Percentiles rank a stretch among this genome's conserved stretches.
Evolutionary conservation across 371 early-diverging fungal genomes (phyloP).

Genomic region (Mucor irregularis): DNA sequence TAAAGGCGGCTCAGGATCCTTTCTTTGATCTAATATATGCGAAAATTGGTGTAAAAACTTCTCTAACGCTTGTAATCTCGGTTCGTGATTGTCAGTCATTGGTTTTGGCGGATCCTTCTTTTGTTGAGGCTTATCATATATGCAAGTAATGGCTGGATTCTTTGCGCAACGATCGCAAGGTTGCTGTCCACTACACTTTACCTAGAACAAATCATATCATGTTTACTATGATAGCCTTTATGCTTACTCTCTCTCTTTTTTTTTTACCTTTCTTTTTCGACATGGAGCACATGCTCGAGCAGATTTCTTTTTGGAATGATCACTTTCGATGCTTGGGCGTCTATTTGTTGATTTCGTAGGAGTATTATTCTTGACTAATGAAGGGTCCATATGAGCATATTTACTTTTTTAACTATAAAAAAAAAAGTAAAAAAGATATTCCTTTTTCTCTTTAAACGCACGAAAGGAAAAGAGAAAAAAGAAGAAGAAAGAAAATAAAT

Average conservation of each 20-base stretch:
- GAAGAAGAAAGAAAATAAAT: background rate
- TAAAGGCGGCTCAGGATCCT: slow-evolving; percentile 7
- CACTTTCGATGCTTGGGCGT: slow-evolving; percentile 12
- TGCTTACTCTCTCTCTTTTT: too few relatives aligned
- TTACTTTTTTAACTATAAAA: background rate
- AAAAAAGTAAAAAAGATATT: background rate
- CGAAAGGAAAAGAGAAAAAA: background rate
- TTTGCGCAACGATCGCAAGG: slow-evolving; percentile 28
- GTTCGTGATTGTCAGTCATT: slow-evolving; percentile 16
- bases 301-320: slow-evolving; percentile 23
- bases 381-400: slow-evolving; percentile 16
- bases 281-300: slow-evolving; percentile 27
- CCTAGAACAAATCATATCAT: too few relatives aligned
- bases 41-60: slow-evolving; percentile 16
- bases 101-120: slow-evolving; percentile 14
- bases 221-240: too few relatives aligned
- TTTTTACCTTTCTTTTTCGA: slow-evolving; percentile 27
- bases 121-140: slow-evolving; percentile 22
- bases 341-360: background rate
- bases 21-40: slow-evolving; percentile 9
- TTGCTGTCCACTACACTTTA: slow-evolving; percentile 22
- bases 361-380: background rate
- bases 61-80: slow-evolving; percentile 11
- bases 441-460: too few relatives aligned
- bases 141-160: slow-evolving; percentile 10